These are phyloP conservation scores for Hortaea sp. DNA, from an alignment of 2,329 filamentous ascomycete genomes.

Conservation along the genomic window DNA sequence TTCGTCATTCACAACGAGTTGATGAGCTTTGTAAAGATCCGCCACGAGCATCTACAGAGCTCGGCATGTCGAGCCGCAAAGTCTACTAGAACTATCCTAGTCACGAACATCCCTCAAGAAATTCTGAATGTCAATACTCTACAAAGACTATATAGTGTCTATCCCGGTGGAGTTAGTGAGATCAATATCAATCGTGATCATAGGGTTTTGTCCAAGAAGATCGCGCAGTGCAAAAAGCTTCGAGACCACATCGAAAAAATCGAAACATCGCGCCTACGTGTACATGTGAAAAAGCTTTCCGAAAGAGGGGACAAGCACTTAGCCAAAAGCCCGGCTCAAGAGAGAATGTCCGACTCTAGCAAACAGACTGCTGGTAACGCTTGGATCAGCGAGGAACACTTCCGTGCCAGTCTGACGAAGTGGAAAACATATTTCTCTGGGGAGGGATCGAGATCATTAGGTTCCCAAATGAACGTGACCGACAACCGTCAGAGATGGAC, in stretches of 20 bases:
- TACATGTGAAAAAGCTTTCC: slow-evolving; percentile 63
- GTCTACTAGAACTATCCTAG: slow-evolving; percentile 89
- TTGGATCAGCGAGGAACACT: background rate
- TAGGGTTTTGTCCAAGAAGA: slow-evolving; percentile 72
- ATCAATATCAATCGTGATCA: slow-evolving; percentile 94
- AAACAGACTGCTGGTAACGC: slow-evolving; percentile 19
- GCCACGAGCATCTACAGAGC: slow-evolving; percentile 88
- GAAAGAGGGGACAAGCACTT: slow-evolving; percentile 30
- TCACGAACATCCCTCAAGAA: slow-evolving; percentile 79
- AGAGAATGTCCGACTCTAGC: slow-evolving; percentile 19
- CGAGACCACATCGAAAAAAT: slow-evolving; percentile 66
- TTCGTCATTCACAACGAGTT: slow-evolving; percentile 80
- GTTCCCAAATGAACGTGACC: background rate
- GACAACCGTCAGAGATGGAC: background rate
- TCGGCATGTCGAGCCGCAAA: slow-evolving; percentile 88
- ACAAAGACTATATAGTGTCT: slow-evolving; percentile 81
- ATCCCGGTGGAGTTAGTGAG: slow-evolving; percentile 87
- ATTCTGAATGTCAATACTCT: slow-evolving; percentile 81
- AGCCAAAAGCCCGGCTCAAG: slow-evolving; percentile 19
- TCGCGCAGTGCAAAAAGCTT: slow-evolving; percentile 61
- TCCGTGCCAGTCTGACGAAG: background rate
- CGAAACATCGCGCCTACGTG: slow-evolving; percentile 73
- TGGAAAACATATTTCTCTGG: background rate
- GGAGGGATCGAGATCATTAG: slow-evolving; percentile 1
- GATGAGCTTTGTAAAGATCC: slow-evolving; percentile 77